phyloP scores from a whole-genome alignment of 2,329 filamentous ascomycete species.

The Annulohypoxylon truncatum region DNA sequence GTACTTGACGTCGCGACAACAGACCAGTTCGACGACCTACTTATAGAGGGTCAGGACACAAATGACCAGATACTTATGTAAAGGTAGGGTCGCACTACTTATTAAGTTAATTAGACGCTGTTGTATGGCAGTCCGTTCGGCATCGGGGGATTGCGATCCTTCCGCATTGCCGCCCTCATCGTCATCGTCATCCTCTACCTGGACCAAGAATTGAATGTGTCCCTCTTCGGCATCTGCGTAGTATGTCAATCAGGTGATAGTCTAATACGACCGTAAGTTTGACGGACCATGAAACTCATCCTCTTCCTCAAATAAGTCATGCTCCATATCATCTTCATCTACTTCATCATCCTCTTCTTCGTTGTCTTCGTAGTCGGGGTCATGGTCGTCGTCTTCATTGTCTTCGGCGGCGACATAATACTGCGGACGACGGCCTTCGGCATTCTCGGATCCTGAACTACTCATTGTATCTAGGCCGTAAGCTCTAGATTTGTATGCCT shows the following conservation, averaged over 20 bases:
- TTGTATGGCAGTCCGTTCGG: constrained; percentile 36
- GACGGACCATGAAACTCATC: constrained; percentile 50
- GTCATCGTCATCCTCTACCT: constrained; percentile 49
- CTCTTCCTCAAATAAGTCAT: constrained; percentile 44
- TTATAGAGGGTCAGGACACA: constrained; percentile 46
- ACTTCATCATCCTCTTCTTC: constrained; percentile 47
- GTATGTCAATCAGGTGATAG: constrained; percentile 27
- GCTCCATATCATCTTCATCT: constrained; percentile 42
- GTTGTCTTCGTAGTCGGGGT: constrained; percentile 44
- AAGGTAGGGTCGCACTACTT: constrained; percentile 46
- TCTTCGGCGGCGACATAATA: constrained; percentile 46
- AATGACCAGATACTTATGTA: constrained; percentile 46
- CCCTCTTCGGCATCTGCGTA: constrained; percentile 47
- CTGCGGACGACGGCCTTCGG: constrained; percentile 38
- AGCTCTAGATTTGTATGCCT: not conserved
- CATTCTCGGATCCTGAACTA: constrained; percentile 37
- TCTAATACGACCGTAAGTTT: not conserved
- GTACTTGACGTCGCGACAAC: constrained; percentile 53
- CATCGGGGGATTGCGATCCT: constrained; percentile 33
- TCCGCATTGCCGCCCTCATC: constrained; percentile 39
- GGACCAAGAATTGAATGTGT: constrained; percentile 46
- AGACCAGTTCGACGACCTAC: constrained; percentile 43
- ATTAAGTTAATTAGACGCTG: constrained; percentile 45
- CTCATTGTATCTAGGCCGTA: constrained; percentile 38
- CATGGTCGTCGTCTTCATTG: constrained; percentile 32